phyloP scores from a whole-genome alignment of 2,329 filamentous ascomycete species.

The Epichloe typhina region DNA sequence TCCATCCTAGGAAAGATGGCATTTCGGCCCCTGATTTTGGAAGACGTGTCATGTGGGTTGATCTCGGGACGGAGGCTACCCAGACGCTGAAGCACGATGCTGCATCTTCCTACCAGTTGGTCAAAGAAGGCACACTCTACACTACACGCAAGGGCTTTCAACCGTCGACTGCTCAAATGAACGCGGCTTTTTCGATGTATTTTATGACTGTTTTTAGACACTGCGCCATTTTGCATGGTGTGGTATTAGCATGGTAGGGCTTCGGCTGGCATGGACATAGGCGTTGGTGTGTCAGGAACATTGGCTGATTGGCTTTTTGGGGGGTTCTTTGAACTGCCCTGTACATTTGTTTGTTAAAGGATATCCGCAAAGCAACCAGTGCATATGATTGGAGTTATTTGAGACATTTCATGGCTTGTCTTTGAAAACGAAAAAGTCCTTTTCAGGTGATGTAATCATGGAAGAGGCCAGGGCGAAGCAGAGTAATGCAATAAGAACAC shows the following conservation, averaged over 20 bases:
- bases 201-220: conserved; percentile 9
- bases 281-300: conserved; percentile 15
- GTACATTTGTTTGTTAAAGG: conserved; percentile 1
- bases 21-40: conserved; percentile 3
- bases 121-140: too few species aligned
- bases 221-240: conserved; percentile 10
- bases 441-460: not conserved
- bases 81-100: not conserved
- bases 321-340: not conserved
- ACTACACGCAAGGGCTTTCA: not conserved
- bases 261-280: conserved; percentile 4
- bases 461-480: not conserved
- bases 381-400: conserved; percentile 10
- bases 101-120: not conserved
- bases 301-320: not conserved
- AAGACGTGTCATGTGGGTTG: not conserved
- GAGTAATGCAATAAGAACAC: not conserved
- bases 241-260: conserved; percentile 13
- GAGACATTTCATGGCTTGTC: not conserved
- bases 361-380: not conserved
- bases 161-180: not conserved
- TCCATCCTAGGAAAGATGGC: conserved; percentile 21
- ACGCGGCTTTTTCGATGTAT: conserved; percentile 1
- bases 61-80: not conserved
- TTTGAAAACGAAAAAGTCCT: not conserved